Percentiles rank a stretch among this genome's conserved stretches.
Conservation (phyloP, 768 basidiomycete genomes). For the Agrocybe praecox region DNA sequence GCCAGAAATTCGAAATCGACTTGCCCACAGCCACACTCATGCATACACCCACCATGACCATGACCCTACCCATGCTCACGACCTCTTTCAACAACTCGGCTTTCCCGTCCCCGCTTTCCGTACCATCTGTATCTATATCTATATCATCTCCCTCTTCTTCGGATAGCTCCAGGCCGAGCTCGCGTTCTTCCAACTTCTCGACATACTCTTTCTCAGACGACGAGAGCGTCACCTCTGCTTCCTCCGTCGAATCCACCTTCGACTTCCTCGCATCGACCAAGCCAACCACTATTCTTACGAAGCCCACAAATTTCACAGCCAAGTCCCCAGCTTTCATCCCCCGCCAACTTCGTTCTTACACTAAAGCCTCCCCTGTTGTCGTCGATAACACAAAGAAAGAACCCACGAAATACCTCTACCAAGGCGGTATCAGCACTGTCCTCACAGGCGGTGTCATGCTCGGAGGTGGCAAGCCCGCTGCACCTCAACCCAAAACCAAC, state of each 20-base stretch:
- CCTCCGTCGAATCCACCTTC: conserved; percentile 28
- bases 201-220: conserved; percentile 30
- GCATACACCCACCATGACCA: too few relatives aligned
- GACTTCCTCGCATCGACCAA: conserved; percentile 20
- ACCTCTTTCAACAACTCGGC: conserved; percentile 12
- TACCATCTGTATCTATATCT: conserved; percentile 10
- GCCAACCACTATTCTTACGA: conserved; percentile 6
- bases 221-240: conserved; percentile 33
- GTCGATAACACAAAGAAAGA: conserved; percentile 27
- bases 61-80: conserved; percentile 11
- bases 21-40: background rate
- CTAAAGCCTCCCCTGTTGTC: conserved; percentile 15
- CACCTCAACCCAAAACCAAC: background rate
- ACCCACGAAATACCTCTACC: conserved; percentile 40
- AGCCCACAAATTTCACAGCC: conserved; percentile 2
- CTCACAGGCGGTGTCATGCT: conserved; percentile 50
- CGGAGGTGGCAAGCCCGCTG: conserved; percentile 17
- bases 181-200: conserved; percentile 39
- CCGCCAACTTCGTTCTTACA: conserved; percentile 5
- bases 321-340: conserved; percentile 16
- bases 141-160: conserved; percentile 21
- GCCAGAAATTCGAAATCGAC: conserved; percentile 24
- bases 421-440: conserved; percentile 44
- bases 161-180: conserved; percentile 39
- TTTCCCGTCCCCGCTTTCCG: conserved; percentile 23